Base-by-base conservation (phyloP, 257 asterid genomes). In the Nicotiana attenuata region DNA sequence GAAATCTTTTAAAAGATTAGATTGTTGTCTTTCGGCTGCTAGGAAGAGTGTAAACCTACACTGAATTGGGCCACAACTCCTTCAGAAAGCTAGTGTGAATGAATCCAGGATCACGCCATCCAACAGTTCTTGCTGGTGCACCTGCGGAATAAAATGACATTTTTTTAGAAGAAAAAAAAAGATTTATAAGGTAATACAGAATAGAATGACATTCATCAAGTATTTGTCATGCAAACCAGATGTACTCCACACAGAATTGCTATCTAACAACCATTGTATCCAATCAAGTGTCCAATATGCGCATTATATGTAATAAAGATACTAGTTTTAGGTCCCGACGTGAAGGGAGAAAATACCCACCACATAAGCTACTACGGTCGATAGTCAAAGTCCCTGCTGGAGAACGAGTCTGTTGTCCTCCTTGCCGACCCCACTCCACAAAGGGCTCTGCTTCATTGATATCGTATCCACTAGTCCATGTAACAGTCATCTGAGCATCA, bases 391-490 rank as follows among this genome's bases (percentile, higher is more conserved):
- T 94, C 84, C 88, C 98, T 14, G 99, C 98, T 28, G 89, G 91
- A 78, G 97, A 91, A n/a, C 81, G 95, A 29, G 26, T 82, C 84
- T 77, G 90, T 63, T 85, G 78, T 71, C 86, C 94, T 60, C 94
- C 93, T 86, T 89, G 87, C 35, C 81, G 92, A 68, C 96, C 97
- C 99, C 99, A 96, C 82, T 93, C 91, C 50, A 96, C 93, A 71
- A 96, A 90, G 13, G 99, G 95, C 80, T 89, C 88, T 29, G 98
- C 95, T 81, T 59, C 90, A 73, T 79, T 85, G 80, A 88, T 80
- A 82, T 80, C 90, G 57, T 91, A 92, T 55, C 99, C 98, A 80
- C 99, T 96, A 8, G 99, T 96, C 99, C 99, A 96, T 29, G 98
- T 96, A 66, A 96, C 93, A 26, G 98, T 91, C 97, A 94, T 96